Percentiles rank a stretch among this genome's conserved stretches.
These are phyloP conservation scores for Physcomitrellopsis africana DNA, from an alignment of 225 moss, liverwort and hornwort species.

Conservation along the genomic window DNA sequence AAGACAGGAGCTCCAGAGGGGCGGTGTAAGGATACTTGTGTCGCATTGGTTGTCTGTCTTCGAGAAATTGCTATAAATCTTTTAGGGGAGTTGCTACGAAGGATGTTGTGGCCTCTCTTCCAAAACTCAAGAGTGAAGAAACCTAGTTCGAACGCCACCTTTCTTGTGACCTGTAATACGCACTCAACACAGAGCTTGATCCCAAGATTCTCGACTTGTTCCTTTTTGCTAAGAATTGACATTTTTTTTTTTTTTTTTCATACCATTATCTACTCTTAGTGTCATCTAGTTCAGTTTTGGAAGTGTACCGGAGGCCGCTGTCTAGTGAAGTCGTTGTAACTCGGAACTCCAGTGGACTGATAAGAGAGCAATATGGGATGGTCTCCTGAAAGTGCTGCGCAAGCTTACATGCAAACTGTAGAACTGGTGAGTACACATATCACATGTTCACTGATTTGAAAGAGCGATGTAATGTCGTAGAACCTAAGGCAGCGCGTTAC, in stretches of 20 bases:
- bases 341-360: slow-evolving; percentile 13
- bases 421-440: slow-evolving; percentile 57
- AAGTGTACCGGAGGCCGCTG: not conserved
- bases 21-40: not conserved
- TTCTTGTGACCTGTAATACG: too few relatives aligned
- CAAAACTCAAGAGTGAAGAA: too few relatives aligned
- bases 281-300: too few relatives aligned
- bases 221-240: not conserved
- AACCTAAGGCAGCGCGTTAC: too few relatives aligned
- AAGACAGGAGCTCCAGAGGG: not conserved
- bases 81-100: not conserved
- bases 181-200: too few relatives aligned
- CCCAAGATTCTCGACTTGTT: not conserved
- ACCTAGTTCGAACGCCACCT: too few relatives aligned
- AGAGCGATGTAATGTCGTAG: too few relatives aligned
- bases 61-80: not conserved
- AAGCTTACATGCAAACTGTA: slow-evolving; percentile 77
- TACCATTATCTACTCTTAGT: too few relatives aligned
- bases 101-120: not conserved
- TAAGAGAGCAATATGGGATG: slow-evolving; percentile 65
- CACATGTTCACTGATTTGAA: too few relatives aligned
- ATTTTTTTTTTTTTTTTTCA: too few relatives aligned
- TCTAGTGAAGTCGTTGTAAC: not conserved
- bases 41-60: not conserved
- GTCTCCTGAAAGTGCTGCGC: slow-evolving; percentile 80